Percentiles rank a stretch among this genome's conserved stretches.
Evolutionary conservation across 768 basidiomycete species (phyloP).

Genomic region (Ephemerocybe angulata): DNA sequence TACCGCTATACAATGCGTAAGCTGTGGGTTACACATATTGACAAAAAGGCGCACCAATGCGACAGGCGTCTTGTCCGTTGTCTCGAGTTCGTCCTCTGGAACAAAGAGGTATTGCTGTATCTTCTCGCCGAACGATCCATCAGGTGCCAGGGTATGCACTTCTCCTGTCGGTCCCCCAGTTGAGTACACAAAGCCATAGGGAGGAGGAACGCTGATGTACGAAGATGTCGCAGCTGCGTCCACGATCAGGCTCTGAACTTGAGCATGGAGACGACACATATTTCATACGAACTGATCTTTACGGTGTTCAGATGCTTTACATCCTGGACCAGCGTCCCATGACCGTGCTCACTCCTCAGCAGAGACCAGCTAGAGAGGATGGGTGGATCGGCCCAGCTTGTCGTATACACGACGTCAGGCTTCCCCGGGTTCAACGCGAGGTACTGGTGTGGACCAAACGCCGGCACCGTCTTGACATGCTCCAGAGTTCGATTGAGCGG

Average conservation of each 20-base stretch:
- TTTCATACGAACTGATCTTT: conserved; percentile 38
- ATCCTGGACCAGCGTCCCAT: conserved; percentile 25
- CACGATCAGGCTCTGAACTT: neutral
- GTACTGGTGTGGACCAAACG: conserved; percentile 51
- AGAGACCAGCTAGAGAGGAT: conserved; percentile 44
- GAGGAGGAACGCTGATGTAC: conserved; percentile 47
- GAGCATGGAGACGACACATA: neutral
- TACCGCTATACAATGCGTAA: conserved; percentile 33
- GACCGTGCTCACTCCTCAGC: conserved; percentile 17
- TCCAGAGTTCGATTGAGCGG: conserved; percentile 36
- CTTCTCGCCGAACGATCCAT: conserved; percentile 34
- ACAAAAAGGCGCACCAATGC: conserved; percentile 36
- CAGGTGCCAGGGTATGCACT: conserved; percentile 35
- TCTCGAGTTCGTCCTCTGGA: conserved; percentile 35
- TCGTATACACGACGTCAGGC: conserved; percentile 41
- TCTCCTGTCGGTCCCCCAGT: conserved; percentile 51
- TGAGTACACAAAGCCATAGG: conserved; percentile 46
- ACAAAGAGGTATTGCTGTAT: conserved; percentile 47
- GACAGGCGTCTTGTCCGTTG: conserved; percentile 47
- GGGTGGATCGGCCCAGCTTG: conserved; percentile 50
- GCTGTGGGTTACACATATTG: neutral
- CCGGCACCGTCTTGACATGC: conserved; percentile 39
- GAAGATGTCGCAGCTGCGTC: conserved; percentile 49
- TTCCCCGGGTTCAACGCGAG: conserved; percentile 36
- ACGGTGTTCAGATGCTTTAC: conserved; percentile 40